Evolutionary conservation across 441 rosid species (phyloP), one percentile per base, ranked within the genome.

Genomic region (Erysimum pusillum): DNA sequence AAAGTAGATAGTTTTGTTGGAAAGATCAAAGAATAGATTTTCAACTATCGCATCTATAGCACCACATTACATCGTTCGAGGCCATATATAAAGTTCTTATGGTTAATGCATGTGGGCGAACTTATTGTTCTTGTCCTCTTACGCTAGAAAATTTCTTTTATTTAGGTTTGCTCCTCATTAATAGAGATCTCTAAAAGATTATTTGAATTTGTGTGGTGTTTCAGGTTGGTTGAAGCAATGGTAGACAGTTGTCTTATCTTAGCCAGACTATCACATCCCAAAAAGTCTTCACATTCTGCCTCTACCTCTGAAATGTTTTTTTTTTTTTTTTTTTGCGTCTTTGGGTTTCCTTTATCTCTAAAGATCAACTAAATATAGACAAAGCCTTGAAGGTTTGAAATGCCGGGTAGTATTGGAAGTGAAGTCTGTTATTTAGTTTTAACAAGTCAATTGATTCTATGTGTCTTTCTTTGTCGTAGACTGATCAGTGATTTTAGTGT

Each of bases 171-270:
- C 42, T 53, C 25, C 58, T 9, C 9, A 28, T 58, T 36, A 39
- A 44, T 17, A 52, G 18, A 17, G 57, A 39, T 28, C 60, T 17
- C 34, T 53, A 45, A 63, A n/a, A 45, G 0, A 0, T 54, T 8
- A n/a, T 28, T 56, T 46, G 71, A 53, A 56, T 63, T 35, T 63
- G 59, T 70, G 42, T 58, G 9, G 3, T 63, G 39, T 45, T 63
- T 56, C 80, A 76, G 80, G 76, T 76, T 70, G 71, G 61, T 34
- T 70, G 80, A 63, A 45, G 71, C 71, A 63, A 35, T 76, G 42
- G 51, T 51, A 60, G 73, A 59, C 52, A 31, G 58, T 44, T 38
- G 31, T 52, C 61, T 76, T 61, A 52, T 76, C 63, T 68, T 68
- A 52, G 70, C 71, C 49, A 46, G 39, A 35, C 71, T 25, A 49